A percentile compares a stretch with the other conserved stretches of the same genome.
These are phyloP conservation scores for Chaetomium sp. DNA, from an alignment of 2,329 filamentous ascomycete species.

Conservation along the genomic window DNA sequence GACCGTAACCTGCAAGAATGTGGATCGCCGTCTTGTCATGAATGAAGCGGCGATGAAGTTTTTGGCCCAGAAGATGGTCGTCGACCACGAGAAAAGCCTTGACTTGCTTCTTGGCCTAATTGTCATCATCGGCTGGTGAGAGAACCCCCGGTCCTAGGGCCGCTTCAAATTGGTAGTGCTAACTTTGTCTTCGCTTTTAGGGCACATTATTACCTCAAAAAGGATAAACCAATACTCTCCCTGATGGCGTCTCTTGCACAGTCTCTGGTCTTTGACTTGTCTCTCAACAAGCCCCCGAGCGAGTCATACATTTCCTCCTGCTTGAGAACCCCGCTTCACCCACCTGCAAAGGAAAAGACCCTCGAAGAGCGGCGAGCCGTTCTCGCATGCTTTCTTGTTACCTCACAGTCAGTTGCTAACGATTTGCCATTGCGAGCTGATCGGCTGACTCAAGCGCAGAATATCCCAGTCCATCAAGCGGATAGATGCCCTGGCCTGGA, in stretches of 20 bases:
- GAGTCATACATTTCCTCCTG: conserved; percentile 42
- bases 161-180: background rate
- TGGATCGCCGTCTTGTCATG: conserved; percentile 44
- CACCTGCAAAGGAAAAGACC: conserved; percentile 42
- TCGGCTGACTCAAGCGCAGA: conserved; percentile 20
- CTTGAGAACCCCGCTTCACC: conserved; percentile 36
- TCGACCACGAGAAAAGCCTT: conserved; percentile 52
- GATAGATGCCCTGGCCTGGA: conserved; percentile 59
- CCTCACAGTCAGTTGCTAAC: conserved; percentile 40
- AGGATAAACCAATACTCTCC: conserved; percentile 49
- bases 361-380: conserved; percentile 54
- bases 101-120: conserved; percentile 57
- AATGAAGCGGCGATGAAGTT: conserved; percentile 48
- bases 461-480: conserved; percentile 44
- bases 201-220: conserved; percentile 43
- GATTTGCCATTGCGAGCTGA: background rate
- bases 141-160: background rate
- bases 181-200: conserved; percentile 31
- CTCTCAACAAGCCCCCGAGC: conserved; percentile 45
- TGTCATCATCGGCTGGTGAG: conserved; percentile 49
- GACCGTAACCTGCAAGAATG: conserved; percentile 49
- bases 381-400: conserved; percentile 51
- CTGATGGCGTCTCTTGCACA: conserved; percentile 48
- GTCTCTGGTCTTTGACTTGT: conserved; percentile 50
- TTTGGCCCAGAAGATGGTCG: conserved; percentile 49